phyloP scores from a whole-genome alignment of 2,329 filamentous ascomycete species.

The Trichoderma simmonsii region DNA sequence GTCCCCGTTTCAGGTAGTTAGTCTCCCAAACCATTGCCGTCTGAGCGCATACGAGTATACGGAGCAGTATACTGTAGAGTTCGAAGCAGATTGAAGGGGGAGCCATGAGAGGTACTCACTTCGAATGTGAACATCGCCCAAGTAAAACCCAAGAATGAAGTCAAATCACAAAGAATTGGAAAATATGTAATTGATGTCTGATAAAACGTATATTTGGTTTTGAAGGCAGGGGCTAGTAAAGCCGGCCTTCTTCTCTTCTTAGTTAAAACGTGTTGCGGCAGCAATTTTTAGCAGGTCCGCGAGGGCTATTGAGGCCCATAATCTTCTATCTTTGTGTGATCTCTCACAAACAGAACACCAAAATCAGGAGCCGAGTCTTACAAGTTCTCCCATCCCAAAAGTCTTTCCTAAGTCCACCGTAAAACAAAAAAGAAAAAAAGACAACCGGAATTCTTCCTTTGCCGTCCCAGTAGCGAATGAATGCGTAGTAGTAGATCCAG shows the following conservation, averaged over 20 bases:
- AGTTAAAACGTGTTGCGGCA: constrained; percentile 16
- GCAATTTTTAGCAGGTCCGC: constrained; percentile 13
- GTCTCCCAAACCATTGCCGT: background rate
- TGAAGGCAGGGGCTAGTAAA: background rate
- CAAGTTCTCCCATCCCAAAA: background rate
- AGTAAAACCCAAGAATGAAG: background rate
- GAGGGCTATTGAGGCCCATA: constrained; percentile 11
- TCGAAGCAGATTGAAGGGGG: background rate
- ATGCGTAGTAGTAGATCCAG: background rate
- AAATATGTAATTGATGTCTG: background rate
- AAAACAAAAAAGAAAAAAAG: background rate
- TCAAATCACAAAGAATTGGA: background rate
- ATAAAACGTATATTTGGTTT: constrained; percentile 19
- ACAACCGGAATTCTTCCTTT: background rate
- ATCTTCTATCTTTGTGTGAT: constrained; percentile 17
- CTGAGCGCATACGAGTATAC: background rate
- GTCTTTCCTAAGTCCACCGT: background rate
- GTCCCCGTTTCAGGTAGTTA: background rate
- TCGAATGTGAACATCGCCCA: background rate
- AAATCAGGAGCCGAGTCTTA: background rate
- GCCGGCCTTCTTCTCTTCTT: background rate
- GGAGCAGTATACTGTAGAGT: background rate
- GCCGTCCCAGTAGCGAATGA: constrained; percentile 2
- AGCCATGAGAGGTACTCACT: background rate
- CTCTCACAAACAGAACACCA: constrained; percentile 14